These are phyloP conservation scores for Dipodascus geniculatus DNA, from an alignment of 805 yeast species.

Conservation along the genomic window DNA sequence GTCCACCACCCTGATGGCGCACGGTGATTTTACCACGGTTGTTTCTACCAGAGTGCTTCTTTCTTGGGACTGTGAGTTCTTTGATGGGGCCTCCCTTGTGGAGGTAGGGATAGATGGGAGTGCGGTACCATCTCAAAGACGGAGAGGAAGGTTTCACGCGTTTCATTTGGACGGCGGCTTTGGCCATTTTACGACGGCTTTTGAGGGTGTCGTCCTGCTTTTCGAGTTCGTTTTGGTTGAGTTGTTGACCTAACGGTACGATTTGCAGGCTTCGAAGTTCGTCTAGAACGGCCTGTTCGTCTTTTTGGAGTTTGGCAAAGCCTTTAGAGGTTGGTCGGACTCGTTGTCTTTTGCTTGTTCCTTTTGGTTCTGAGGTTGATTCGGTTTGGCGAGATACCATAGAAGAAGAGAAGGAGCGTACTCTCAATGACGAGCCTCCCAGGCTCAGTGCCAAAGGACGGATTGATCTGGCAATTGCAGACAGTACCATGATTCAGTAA, in stretches of 20 bases:
- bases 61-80: slow-evolving; percentile 61
- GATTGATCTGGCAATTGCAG: neutral
- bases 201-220: slow-evolving; percentile 60
- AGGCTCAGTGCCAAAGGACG: neutral
- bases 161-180: slow-evolving; percentile 60
- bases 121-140: slow-evolving; percentile 77
- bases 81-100: slow-evolving; percentile 75
- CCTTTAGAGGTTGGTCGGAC: slow-evolving; percentile 9
- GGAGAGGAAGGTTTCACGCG: slow-evolving; percentile 74
- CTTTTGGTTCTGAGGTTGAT: no score
- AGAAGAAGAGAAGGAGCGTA: neutral
- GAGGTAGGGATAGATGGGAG: slow-evolving; percentile 77
- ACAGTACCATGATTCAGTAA: no score
- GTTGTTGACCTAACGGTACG: slow-evolving; percentile 16
- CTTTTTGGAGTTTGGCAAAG: neutral
- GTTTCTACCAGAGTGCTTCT: slow-evolving; percentile 80
- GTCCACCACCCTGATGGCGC: slow-evolving; percentile 96
- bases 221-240: slow-evolving; percentile 55
- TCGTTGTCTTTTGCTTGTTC: slow-evolving; percentile 6
- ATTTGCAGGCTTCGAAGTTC: slow-evolving; percentile 11
- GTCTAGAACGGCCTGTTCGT: slow-evolving; percentile 5
- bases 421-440: no score
- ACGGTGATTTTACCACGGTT: slow-evolving; percentile 78
- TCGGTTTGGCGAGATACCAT: neutral
- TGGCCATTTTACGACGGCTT: slow-evolving; percentile 61